Percentiles rank a stretch among this genome's conserved stretches.
Conservation (phyloP, 352 stramenopile species). For the Globisporangium canariense region DNA sequence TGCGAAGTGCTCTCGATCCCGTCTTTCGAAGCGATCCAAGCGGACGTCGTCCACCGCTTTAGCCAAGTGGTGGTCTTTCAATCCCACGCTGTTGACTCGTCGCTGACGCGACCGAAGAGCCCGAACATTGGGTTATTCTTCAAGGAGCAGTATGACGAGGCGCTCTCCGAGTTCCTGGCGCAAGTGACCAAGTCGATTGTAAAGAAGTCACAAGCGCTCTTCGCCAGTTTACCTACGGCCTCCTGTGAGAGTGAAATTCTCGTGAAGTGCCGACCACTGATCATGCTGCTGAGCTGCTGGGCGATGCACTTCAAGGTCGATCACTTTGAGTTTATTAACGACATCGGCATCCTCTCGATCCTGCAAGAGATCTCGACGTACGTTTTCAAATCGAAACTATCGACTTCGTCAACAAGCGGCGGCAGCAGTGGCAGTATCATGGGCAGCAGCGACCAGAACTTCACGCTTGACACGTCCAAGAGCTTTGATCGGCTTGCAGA, state of each 20-base stretch:
- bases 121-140: constrained; percentile 31
- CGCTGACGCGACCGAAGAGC: background rate
- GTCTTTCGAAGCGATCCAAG: constrained; percentile 44
- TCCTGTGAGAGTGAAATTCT: background rate
- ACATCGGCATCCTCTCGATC: constrained; percentile 38
- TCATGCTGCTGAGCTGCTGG: constrained; percentile 38
- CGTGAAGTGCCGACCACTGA: constrained; percentile 13
- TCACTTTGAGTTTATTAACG: constrained; percentile 52
- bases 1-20: constrained; percentile 38
- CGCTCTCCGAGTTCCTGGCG: constrained; percentile 28
- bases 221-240: background rate
- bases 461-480: constrained; percentile 3
- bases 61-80: constrained; percentile 52
- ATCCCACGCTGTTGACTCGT: background rate
- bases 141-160: constrained; percentile 27
- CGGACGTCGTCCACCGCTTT: constrained; percentile 49
- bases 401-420: background rate
- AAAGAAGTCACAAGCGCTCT: constrained; percentile 20
- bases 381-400: background rate
- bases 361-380: constrained; percentile 29
- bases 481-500: constrained; percentile 20
- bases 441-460: background rate
- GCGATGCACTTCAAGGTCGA: constrained; percentile 32
- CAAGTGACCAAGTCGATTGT: constrained; percentile 37
- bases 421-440: background rate